Base-by-base conservation (phyloP, 2,329 filamentous ascomycete species). In the Septoria petroselini region DNA sequence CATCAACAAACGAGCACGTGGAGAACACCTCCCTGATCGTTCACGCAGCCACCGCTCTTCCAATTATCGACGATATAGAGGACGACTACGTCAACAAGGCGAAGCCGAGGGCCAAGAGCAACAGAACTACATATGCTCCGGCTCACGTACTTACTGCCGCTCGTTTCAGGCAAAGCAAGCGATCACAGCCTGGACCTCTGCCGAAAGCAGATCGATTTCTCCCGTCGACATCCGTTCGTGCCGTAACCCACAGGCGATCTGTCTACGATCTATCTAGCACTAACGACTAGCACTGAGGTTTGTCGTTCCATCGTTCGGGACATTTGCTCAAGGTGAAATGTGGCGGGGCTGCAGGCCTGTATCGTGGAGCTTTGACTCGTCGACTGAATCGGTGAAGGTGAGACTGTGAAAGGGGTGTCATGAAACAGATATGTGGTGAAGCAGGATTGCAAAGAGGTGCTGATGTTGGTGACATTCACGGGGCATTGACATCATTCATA, bases 401-500 rank as follows among this genome's bases (percentile, higher is more conserved):
- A 27, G 23, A 27, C 5, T 27, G 23, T 27, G 23, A 27, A 27
- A 9, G 5, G 23, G 5, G 23, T 5, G 9, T 27, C 23, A 27
- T 27, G 23, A 9, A 27, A 27, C 23, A 27, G 23, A 27, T 27
- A 27, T 9, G 23, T 9, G n/a, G n/a, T n/a, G n/a, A n/a, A n/a
- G n/a, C n/a, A n/a, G n/a, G n/a, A n/a, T n/a, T n/a, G n/a, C n/a
- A n/a, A n/a, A n/a, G n/a, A n/a, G n/a, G n/a, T n/a, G n/a, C n/a
- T n/a, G n/a, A n/a, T n/a, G n/a, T n/a, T n/a, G n/a, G n/a, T n/a
- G n/a, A n/a, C n/a, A n/a, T n/a, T n/a, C n/a, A n/a, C n/a, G n/a
- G n/a, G n/a, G n/a, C n/a, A n/a, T n/a, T 27, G 23, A 27, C 23
- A 27, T 27, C 23, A 57, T 62, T 3, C 67, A 70, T 19, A 63